These are phyloP conservation scores for Chaetomium tenue DNA, from an alignment of 495 filamentous ascomycete genomes.

Conservation along the genomic window DNA sequence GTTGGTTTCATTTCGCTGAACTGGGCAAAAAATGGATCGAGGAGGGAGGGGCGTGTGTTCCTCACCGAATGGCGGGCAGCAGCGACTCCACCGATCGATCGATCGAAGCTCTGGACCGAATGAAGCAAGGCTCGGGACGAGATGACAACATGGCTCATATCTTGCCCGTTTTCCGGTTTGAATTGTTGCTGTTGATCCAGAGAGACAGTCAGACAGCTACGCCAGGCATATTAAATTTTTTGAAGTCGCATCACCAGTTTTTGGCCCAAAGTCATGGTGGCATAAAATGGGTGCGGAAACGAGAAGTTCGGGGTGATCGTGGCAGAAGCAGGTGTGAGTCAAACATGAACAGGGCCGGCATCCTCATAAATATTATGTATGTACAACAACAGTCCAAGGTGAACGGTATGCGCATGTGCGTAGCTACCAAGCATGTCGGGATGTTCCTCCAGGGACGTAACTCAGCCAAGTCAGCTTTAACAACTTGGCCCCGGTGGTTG, in stretches of 20 bases:
- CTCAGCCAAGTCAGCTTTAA: too few species aligned
- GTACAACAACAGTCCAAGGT: too few species aligned
- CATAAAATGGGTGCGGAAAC: background rate
- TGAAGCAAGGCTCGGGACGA: slow-evolving; percentile 3
- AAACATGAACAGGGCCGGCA: too few species aligned
- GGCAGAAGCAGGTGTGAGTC: too few species aligned
- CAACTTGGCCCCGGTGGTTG: too few species aligned
- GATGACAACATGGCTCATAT: background rate
- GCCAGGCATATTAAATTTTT: background rate
- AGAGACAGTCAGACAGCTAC: background rate
- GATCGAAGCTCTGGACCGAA: background rate
- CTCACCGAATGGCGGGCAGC: background rate
- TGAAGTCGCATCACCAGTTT: background rate
- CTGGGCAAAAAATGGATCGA: background rate
- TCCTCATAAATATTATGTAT: background rate
- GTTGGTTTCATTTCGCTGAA: background rate
- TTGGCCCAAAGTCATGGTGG: background rate
- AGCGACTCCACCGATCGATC: slow-evolving; percentile 5
- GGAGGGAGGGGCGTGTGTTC: background rate
- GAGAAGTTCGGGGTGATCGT: background rate
- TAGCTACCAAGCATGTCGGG: too few species aligned
- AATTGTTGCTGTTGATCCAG: background rate
- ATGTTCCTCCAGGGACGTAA: too few species aligned
- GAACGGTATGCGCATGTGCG: too few species aligned
- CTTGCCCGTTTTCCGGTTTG: background rate